These are phyloP conservation scores for Gracilaria gracilis DNA, from an alignment of 23 red algal species.

Conservation along the genomic window DNA sequence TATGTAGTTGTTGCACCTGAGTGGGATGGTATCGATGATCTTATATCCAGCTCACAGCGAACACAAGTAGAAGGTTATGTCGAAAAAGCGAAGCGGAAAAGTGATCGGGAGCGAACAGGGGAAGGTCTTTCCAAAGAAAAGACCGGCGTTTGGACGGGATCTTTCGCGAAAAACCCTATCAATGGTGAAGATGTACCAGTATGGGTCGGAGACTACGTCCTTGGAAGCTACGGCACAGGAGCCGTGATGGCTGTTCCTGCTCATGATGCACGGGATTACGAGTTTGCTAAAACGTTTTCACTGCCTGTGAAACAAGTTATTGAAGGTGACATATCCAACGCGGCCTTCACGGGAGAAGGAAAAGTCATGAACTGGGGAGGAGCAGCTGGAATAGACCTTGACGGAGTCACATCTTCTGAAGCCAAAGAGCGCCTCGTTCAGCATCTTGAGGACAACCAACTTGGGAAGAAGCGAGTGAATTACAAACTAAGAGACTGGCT, in stretches of 20 bases:
- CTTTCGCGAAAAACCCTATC: slow-evolving; percentile 82
- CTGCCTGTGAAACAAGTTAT: slow-evolving; percentile 84
- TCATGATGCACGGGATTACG: slow-evolving; percentile 90
- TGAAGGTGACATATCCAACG: slow-evolving; percentile 52
- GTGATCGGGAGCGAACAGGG: slow-evolving; percentile 87
- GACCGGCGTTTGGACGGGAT: slow-evolving; percentile 92
- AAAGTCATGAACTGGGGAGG: slow-evolving; percentile 75
- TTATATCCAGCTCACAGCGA: slow-evolving; percentile 58
- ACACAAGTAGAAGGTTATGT: slow-evolving; percentile 74
- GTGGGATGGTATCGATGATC: slow-evolving; percentile 63
- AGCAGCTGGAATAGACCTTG: slow-evolving; percentile 70
- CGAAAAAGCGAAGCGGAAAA: slow-evolving; percentile 62
- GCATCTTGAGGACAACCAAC: slow-evolving; percentile 55
- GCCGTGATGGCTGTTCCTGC: slow-evolving; percentile 98
- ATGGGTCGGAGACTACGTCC: slow-evolving; percentile 97
- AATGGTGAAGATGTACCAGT: slow-evolving; percentile 86
- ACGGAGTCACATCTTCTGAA: slow-evolving; percentile 53
- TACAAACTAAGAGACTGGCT: slow-evolving; percentile 99
- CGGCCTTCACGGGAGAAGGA: slow-evolving; percentile 75
- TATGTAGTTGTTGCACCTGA: slow-evolving; percentile 95
- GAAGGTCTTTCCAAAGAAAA: slow-evolving; percentile 74
- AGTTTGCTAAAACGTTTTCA: slow-evolving; percentile 81
- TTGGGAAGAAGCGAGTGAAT: slow-evolving; percentile 74
- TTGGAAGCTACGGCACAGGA: slow-evolving; percentile 93
- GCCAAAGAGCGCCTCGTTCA: slow-evolving; percentile 79